phyloP scores from a whole-genome alignment of 192 early-diverging fungal genomes.

The Backusella tarrabulga region DNA sequence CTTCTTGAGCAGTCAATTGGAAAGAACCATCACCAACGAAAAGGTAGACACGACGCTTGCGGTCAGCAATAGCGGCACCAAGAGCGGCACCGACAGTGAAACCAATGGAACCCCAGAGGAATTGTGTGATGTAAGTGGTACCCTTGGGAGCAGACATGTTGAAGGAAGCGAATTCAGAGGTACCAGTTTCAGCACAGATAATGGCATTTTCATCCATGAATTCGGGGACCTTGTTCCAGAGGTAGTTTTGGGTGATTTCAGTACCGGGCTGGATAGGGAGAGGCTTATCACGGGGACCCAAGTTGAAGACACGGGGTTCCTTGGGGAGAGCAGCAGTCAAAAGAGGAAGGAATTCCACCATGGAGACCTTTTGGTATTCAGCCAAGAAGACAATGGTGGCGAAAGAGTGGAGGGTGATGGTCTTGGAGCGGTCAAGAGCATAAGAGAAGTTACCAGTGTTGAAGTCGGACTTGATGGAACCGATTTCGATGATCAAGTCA shows the following conservation, averaged over 20 bases:
- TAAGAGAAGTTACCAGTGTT: conserved; percentile 52
- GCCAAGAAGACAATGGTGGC: conserved; percentile 37
- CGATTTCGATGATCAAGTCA: conserved; percentile 43
- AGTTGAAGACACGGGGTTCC: background rate
- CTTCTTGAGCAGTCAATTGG: conserved; percentile 48
- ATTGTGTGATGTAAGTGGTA: conserved; percentile 40
- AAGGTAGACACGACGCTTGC: conserved; percentile 39
- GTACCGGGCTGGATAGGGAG: background rate
- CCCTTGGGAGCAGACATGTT: conserved; percentile 37
- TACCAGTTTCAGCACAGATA: conserved; percentile 47
- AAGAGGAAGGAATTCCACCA: conserved; percentile 31
- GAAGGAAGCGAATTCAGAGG: conserved; percentile 40
- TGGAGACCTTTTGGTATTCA: conserved; percentile 37
- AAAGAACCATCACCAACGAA: conserved; percentile 56
- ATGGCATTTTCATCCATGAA: conserved; percentile 31
- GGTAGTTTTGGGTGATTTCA: conserved; percentile 39
- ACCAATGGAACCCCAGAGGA: conserved; percentile 34
- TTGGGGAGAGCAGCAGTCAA: conserved; percentile 3
- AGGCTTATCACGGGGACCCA: conserved; percentile 14
- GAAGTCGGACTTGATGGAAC: conserved; percentile 46
- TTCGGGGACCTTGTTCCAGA: conserved; percentile 42
- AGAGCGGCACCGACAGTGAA: conserved; percentile 41
- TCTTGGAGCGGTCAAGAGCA: conserved; percentile 25
- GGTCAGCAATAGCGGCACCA: conserved; percentile 42
- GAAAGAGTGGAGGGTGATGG: conserved; percentile 43